These are phyloP conservation scores for Xylariaceae sp. DNA, from an alignment of 2,329 filamentous ascomycete species.

Conservation along the genomic window DNA sequence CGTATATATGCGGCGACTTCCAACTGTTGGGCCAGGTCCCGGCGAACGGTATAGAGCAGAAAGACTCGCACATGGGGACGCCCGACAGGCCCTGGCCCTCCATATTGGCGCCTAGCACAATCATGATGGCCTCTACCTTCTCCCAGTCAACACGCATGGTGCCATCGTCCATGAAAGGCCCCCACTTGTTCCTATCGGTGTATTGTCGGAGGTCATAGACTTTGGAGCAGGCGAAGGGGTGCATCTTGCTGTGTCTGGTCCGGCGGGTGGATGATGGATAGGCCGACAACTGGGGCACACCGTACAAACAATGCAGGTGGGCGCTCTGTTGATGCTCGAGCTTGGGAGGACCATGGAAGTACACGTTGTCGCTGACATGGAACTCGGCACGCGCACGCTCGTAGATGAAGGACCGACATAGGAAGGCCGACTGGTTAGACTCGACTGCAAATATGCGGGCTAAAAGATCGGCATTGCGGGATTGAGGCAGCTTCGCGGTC, in stretches of 20 bases:
- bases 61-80: conserved; percentile 53
- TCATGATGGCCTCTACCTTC: conserved; percentile 75
- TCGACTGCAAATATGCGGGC: conserved; percentile 51
- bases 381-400: conserved; percentile 55
- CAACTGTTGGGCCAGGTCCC: conserved; percentile 61
- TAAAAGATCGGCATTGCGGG: conserved; percentile 55
- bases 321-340: conserved; percentile 67
- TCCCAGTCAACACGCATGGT: conserved; percentile 75
- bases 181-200: conserved; percentile 67
- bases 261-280: conserved; percentile 40
- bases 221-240: conserved; percentile 68
- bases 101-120: conserved; percentile 71
- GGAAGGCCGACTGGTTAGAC: conserved; percentile 62
- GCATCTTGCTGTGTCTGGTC: conserved; percentile 47
- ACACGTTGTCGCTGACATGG: conserved; percentile 6
- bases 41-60: conserved; percentile 63
- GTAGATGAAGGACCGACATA: conserved; percentile 69
- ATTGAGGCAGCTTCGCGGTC: conserved; percentile 41
- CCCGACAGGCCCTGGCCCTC: conserved; percentile 51
- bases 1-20: conserved; percentile 42
- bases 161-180: conserved; percentile 72
- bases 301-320: conserved; percentile 72
- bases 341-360: conserved; percentile 42
- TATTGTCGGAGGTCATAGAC: conserved; percentile 79
- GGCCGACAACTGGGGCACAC: conserved; percentile 58